These are phyloP conservation scores for Eucalyptus pumila DNA, from an alignment of 345 rosid species.

Conservation along the genomic window DNA sequence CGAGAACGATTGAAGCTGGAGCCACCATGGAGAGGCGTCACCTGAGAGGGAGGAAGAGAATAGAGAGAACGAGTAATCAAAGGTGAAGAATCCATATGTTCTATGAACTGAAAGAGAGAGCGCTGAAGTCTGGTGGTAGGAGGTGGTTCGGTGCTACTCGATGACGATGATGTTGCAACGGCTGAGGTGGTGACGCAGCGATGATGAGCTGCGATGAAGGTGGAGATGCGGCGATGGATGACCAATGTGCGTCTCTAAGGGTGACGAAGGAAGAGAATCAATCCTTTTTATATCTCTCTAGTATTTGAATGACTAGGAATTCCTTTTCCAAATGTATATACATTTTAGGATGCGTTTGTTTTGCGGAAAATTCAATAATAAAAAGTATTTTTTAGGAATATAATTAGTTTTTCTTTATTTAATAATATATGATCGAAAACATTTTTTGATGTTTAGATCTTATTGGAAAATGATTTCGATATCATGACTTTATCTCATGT, in stretches of 20 bases:
- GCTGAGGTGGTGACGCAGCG: neutral
- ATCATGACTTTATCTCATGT: too few relatives aligned
- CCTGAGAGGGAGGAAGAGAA: too few relatives aligned
- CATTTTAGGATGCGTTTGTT: too few relatives aligned
- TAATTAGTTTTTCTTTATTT: too few relatives aligned
- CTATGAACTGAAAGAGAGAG: too few relatives aligned
- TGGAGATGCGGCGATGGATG: neutral
- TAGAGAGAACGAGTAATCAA: too few relatives aligned
- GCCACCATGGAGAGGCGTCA: too few relatives aligned
- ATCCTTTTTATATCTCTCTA: neutral
- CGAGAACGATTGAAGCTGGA: too few relatives aligned
- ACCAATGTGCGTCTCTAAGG: neutral
- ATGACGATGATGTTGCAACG: neutral
- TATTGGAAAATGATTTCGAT: too few relatives aligned
- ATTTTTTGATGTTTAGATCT: fast-evolving
- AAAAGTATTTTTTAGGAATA: neutral
- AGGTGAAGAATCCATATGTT: too few relatives aligned
- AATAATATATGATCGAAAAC: fast-evolving
- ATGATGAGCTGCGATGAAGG: too few relatives aligned
- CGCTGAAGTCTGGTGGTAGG: neutral
- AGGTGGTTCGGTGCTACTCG: neutral
- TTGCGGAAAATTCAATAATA: too few relatives aligned
- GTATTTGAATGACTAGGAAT: neutral
- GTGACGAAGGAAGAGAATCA: neutral
- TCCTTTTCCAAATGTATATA: neutral